Conservation (phyloP, 441 rosid genomes). For the Hypseocharis bilobata region DNA sequence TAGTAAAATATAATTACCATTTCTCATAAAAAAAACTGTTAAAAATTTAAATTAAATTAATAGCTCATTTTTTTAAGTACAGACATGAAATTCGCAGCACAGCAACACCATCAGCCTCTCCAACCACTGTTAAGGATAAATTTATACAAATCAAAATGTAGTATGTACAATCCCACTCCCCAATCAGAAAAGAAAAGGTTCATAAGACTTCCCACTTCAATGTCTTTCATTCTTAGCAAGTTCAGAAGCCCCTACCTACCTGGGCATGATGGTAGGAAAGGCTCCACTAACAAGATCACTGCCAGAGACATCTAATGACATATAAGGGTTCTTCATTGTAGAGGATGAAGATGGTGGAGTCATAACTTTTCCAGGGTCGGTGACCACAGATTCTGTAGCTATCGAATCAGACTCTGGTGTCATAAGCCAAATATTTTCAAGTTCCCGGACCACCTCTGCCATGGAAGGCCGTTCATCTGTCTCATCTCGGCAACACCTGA, state of each 20-base stretch:
- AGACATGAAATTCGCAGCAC: too few relatives aligned
- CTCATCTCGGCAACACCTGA: conserved; percentile 64
- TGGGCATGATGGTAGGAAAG: conserved; percentile 58
- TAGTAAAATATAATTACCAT: too few relatives aligned
- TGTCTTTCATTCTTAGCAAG: too few relatives aligned
- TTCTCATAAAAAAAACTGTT: too few relatives aligned
- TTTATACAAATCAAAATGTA: too few relatives aligned
- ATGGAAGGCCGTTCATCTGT: conserved; percentile 77
- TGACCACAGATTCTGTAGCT: conserved; percentile 13
- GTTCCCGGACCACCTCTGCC: conserved; percentile 79
- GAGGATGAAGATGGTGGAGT: conserved; percentile 42
- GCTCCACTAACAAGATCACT: conserved; percentile 79
- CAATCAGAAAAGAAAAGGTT: too few relatives aligned
- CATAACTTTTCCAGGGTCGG: conserved; percentile 13
- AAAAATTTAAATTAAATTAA: too few relatives aligned
- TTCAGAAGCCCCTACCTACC: conserved; percentile 36
- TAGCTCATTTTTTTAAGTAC: too few relatives aligned
- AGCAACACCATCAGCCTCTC: too few relatives aligned
- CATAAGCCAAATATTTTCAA: conserved; percentile 57
- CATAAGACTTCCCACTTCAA: too few relatives aligned
- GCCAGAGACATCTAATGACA: conserved; percentile 73
- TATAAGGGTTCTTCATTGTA: conserved; percentile 34
- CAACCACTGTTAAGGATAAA: too few relatives aligned
- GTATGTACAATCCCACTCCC: too few relatives aligned
- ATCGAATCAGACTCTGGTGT: conserved; percentile 43